Evolutionary conservation across 179 eudicot species (phyloP).

Genomic region (Beta macrorhiza): DNA sequence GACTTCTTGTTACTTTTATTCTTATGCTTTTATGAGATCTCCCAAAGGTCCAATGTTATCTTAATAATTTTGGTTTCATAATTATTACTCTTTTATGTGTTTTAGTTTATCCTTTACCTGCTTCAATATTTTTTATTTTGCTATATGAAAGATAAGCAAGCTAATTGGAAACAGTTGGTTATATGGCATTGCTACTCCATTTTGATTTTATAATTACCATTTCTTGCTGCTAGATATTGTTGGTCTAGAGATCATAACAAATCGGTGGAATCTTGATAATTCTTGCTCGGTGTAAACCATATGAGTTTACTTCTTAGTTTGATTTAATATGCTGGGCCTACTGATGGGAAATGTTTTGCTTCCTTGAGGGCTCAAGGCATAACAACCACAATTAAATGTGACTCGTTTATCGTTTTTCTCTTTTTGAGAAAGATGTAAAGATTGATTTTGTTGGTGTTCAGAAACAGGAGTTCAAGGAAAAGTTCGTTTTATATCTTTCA

Average conservation of each 20-base stretch:
- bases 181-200: not conserved
- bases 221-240: not conserved
- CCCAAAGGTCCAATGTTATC: not conserved
- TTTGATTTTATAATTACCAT: not conserved
- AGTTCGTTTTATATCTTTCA: too few relatives aligned
- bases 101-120: not conserved
- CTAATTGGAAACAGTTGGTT: not conserved
- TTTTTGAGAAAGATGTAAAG: too few relatives aligned
- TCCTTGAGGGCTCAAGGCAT: not conserved
- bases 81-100: not conserved
- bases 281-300: not conserved
- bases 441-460: too few relatives aligned
- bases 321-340: not conserved
- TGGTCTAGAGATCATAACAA: not conserved
- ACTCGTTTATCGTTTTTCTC: too few relatives aligned
- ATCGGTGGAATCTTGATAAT: not conserved
- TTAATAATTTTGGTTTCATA: not conserved
- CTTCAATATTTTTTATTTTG: not conserved
- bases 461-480: too few relatives aligned
- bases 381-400: not conserved
- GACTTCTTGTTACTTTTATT: not conserved
- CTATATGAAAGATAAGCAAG: not conserved
- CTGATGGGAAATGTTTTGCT: not conserved
- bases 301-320: not conserved
- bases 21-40: not conserved